Evolutionary conservation across 2,329 filamentous ascomycete genomes (phyloP).

Genomic region (Akanthomyces uredinophilus): DNA sequence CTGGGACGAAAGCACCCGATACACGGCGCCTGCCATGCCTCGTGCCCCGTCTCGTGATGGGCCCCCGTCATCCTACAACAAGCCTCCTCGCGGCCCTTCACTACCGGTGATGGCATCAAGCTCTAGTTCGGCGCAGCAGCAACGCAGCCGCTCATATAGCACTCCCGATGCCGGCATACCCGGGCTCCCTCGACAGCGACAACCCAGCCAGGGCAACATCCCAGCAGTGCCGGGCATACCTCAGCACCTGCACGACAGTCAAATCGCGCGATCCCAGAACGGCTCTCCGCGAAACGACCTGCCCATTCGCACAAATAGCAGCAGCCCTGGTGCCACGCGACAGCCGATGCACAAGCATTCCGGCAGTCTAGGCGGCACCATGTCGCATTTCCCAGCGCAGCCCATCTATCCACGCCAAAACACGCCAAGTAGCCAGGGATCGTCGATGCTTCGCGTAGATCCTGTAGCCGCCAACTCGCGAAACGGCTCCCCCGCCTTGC

Average conservation of each 20-base stretch:
- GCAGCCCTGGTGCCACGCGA: slow-evolving; percentile 64
- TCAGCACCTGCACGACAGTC: slow-evolving; percentile 59
- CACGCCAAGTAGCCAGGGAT: slow-evolving; percentile 33
- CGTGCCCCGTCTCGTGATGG: slow-evolving; percentile 76
- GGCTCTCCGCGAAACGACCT: slow-evolving; percentile 70
- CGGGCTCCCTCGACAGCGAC: slow-evolving; percentile 51
- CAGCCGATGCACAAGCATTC: slow-evolving; percentile 50
- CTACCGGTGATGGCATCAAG: slow-evolving; percentile 63
- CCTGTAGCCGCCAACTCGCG: slow-evolving; percentile 35
- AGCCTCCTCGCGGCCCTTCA: slow-evolving; percentile 71
- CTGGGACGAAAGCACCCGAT: slow-evolving; percentile 74
- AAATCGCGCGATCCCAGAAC: slow-evolving; percentile 72
- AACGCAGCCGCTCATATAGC: slow-evolving; percentile 83
- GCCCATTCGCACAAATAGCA: slow-evolving; percentile 63
- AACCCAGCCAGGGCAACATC: slow-evolving; percentile 50
- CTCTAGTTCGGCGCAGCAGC: slow-evolving; percentile 56
- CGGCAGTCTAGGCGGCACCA: slow-evolving; percentile 45
- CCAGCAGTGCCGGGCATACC: slow-evolving; percentile 75
- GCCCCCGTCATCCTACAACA: slow-evolving; percentile 60
- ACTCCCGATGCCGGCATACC: slow-evolving; percentile 86
- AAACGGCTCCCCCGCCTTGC: slow-evolving; percentile 43
- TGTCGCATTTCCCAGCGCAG: slow-evolving; percentile 52
- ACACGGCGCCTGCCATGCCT: slow-evolving; percentile 82
- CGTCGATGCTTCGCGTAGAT: slow-evolving; percentile 34
- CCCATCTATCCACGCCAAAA: slow-evolving; percentile 47